These are phyloP conservation scores for Tuber brumale DNA, from an alignment of 495 filamentous ascomycete genomes.

Conservation along the genomic window DNA sequence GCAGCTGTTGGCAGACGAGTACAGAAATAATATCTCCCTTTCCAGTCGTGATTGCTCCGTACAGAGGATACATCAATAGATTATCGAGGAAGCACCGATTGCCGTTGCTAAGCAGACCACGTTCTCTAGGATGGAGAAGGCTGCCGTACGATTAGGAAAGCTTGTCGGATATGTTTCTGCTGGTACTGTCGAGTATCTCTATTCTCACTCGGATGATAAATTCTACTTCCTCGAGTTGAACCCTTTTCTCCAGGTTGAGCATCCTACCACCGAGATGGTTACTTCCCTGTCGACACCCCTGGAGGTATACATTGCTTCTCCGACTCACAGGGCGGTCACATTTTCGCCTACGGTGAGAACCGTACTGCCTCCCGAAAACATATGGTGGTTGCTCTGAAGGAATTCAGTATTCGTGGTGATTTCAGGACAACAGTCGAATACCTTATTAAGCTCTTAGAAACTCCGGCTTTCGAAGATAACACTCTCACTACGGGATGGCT, in stretches of 20 bases:
- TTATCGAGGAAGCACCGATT: constrained; percentile 97
- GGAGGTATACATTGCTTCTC: constrained; percentile 98
- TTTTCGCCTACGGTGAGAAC: constrained; percentile 98
- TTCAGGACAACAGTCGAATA: constrained; percentile 98
- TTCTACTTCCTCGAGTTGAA: constrained; percentile 99
- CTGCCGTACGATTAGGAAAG: constrained; percentile 83
- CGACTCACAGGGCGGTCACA: constrained; percentile 97
- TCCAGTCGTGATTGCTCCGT: constrained; percentile 99
- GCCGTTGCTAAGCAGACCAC: constrained; percentile 83
- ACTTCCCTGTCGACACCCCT: constrained; percentile 94
- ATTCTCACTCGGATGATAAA: constrained; percentile 94
- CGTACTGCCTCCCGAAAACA: constrained; percentile 91
- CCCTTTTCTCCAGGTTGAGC: constrained; percentile 97
- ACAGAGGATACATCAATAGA: constrained; percentile 97
- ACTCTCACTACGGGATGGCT: constrained; percentile 99
- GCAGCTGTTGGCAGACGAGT: constrained; percentile 93
- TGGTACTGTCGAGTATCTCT: constrained; percentile 97
- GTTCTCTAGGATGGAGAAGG: constrained; percentile 93
- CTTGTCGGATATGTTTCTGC: constrained; percentile 97
- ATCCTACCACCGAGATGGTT: constrained; percentile 99
- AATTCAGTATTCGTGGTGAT: constrained; percentile 97
- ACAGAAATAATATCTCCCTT: constrained; percentile 97
- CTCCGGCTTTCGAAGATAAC: constrained; percentile 95
- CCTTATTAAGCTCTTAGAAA: constrained; percentile 96
- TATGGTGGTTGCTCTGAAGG: constrained; percentile 98